Percentiles rank a stretch among this genome's conserved stretches.
Conservation (phyloP, 2,329 filamentous ascomycete species). For the Trichoderma atroviride region DNA sequence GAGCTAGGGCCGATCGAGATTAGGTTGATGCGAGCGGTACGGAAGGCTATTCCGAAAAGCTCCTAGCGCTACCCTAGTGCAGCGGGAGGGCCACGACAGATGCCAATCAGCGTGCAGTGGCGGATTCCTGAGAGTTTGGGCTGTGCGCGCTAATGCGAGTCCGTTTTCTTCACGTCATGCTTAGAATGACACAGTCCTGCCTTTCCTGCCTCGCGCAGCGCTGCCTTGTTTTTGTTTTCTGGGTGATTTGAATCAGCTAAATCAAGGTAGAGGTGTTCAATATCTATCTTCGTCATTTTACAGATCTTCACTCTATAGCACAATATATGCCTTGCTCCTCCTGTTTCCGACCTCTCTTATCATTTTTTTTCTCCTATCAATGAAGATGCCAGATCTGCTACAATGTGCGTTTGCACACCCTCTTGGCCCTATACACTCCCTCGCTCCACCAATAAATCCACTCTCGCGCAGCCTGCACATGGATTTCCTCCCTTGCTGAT, state of each 20-base stretch:
- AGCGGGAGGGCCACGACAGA: not conserved
- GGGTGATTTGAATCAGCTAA: not conserved
- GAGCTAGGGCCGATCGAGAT: slow-evolving; percentile 16
- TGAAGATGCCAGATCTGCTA: not conserved
- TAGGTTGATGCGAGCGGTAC: not conserved
- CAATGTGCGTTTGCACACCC: not conserved
- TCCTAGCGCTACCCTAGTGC: not conserved
- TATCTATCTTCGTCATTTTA: not conserved
- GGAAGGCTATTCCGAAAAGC: not conserved
- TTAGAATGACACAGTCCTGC: not conserved
- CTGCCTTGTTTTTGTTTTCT: not conserved
- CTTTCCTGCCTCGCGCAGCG: not conserved
- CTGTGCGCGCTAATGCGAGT: slow-evolving; percentile 4
- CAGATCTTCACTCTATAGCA: not conserved
- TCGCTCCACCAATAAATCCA: not conserved
- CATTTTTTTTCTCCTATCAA: not conserved
- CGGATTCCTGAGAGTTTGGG: slow-evolving; percentile 20
- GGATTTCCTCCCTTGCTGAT: slow-evolving; percentile 9
- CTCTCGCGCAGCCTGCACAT: slow-evolving; percentile 11
- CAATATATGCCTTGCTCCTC: not conserved
- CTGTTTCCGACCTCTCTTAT: no score
- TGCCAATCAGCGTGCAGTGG: slow-evolving; percentile 9
- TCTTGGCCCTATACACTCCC: not conserved
- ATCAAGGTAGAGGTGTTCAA: not conserved
- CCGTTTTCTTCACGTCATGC: not conserved